Evolutionary conservation across 2,329 filamentous ascomycete species (phyloP).

Genomic region (Penicillium carneum): DNA sequence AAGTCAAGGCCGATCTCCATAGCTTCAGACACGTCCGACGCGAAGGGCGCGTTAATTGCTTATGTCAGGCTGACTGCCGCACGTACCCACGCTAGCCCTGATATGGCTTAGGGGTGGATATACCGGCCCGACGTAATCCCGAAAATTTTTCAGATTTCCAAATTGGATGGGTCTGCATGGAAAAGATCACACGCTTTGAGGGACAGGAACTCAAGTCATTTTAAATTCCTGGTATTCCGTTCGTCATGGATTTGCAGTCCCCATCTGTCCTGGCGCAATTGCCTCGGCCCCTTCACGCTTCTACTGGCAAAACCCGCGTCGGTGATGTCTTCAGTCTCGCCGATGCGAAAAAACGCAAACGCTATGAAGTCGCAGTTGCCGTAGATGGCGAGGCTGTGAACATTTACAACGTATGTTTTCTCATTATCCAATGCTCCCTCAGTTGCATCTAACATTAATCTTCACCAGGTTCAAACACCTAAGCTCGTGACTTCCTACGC

Average conservation of each 20-base stretch:
- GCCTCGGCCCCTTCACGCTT: conserved; percentile 53
- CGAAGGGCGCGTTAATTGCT: conserved; percentile 34
- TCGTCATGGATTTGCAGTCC: conserved; percentile 53
- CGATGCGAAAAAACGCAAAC: conserved; percentile 66
- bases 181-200: conserved; percentile 31
- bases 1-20: conserved; percentile 11
- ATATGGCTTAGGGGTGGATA: conserved; percentile 22
- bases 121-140: conserved; percentile 41
- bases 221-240: conserved; percentile 15
- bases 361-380: conserved; percentile 66
- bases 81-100: conserved; percentile 19
- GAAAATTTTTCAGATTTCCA: conserved; percentile 49
- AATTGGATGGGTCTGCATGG: conserved; percentile 29
- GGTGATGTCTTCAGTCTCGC: conserved; percentile 61
- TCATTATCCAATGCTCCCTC: neutral
- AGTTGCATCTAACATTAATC: conserved; percentile 16
- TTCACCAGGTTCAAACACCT: conserved; percentile 64
- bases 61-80: conserved; percentile 30
- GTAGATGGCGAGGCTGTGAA: conserved; percentile 68
- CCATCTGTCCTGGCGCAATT: conserved; percentile 56
- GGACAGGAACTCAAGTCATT: conserved; percentile 20
- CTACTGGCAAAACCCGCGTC: conserved; percentile 51
- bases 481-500: conserved; percentile 68
- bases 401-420: conserved; percentile 64
- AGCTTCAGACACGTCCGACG: conserved; percentile 31